Conservation (phyloP, 2,329 filamentous ascomycete genomes). For the Sordariomycetes sp. region DNA sequence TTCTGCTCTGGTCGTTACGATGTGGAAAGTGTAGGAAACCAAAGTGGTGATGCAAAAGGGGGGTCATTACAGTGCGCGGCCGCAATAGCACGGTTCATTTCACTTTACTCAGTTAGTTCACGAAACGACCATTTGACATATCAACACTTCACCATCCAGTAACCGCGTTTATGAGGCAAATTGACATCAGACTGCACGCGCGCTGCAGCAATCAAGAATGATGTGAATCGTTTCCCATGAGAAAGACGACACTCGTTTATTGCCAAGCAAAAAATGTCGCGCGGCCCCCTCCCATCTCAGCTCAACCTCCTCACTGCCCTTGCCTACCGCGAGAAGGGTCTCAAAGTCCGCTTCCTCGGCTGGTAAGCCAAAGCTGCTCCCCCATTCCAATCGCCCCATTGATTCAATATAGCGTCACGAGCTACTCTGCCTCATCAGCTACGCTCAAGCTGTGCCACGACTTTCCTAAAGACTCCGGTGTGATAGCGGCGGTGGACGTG, state of each 20-base stretch:
- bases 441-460: slow-evolving; percentile 60
- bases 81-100: too few relatives aligned
- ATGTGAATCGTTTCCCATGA: too few relatives aligned
- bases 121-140: too few relatives aligned
- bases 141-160: too few relatives aligned
- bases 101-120: too few relatives aligned
- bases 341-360: slow-evolving; percentile 88
- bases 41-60: too few relatives aligned
- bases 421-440: slow-evolving; percentile 44
- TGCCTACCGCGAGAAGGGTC: slow-evolving; percentile 37
- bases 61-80: too few relatives aligned
- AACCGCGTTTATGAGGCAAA: too few relatives aligned
- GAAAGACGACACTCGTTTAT: not conserved
- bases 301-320: slow-evolving; percentile 58
- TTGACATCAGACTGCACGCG: too few relatives aligned
- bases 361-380: slow-evolving; percentile 70
- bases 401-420: slow-evolving; percentile 31
- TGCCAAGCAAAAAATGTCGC: slow-evolving; percentile 38
- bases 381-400: not conserved
- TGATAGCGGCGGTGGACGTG: slow-evolving; percentile 57
- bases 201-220: too few relatives aligned
- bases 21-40: too few relatives aligned
- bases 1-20: not conserved
- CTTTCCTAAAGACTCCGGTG: slow-evolving; percentile 38
- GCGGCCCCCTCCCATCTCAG: slow-evolving; percentile 53